A percentile compares a stretch with the other conserved stretches of the same genome.
phyloP scores from a whole-genome alignment of 2,329 filamentous ascomycete species.

The Periconia digitata region DNA sequence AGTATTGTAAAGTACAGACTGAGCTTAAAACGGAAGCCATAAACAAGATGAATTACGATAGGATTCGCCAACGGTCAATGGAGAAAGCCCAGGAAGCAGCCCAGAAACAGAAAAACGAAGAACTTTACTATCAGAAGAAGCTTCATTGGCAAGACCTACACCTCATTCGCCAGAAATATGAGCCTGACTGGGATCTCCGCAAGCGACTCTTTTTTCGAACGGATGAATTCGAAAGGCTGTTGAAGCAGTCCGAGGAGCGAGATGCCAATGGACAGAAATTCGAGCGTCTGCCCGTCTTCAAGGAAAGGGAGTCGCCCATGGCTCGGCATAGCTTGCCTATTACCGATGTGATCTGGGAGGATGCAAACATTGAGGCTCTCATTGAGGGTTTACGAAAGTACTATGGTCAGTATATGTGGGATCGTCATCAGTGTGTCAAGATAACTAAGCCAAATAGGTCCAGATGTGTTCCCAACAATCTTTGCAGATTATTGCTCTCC shows the following conservation, averaged over 20 bases:
- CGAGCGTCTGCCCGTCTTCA: constrained; percentile 43
- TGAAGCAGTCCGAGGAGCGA: constrained; percentile 23
- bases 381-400: constrained; percentile 29
- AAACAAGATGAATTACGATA: constrained; percentile 9
- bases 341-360: constrained; percentile 29
- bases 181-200: constrained; percentile 17
- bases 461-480: constrained; percentile 29
- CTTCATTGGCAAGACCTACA: constrained; percentile 36
- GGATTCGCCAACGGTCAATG: constrained; percentile 4
- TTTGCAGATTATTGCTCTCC: constrained; percentile 30
- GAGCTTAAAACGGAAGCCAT: constrained; percentile 11
- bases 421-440: neutral
- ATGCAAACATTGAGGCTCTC: constrained; percentile 35
- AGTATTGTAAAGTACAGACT: constrained; percentile 4
- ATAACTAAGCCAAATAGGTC: constrained; percentile 11
- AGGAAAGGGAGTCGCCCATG: constrained; percentile 28
- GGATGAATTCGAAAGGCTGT: constrained; percentile 12
- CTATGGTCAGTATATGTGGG: constrained; percentile 21
- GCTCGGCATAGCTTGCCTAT: constrained; percentile 12
- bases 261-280: constrained; percentile 46
- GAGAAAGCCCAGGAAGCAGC: constrained; percentile 4
- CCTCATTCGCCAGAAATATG: constrained; percentile 25
- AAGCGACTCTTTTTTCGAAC: constrained; percentile 6
- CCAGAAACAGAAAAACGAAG: constrained; percentile 1
- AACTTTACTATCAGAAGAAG: constrained; percentile 8